Evolutionary conservation across 257 asterid genomes (phyloP), one percentile per base, ranked within the genome.

Genomic region (Solanum chilense): DNA sequence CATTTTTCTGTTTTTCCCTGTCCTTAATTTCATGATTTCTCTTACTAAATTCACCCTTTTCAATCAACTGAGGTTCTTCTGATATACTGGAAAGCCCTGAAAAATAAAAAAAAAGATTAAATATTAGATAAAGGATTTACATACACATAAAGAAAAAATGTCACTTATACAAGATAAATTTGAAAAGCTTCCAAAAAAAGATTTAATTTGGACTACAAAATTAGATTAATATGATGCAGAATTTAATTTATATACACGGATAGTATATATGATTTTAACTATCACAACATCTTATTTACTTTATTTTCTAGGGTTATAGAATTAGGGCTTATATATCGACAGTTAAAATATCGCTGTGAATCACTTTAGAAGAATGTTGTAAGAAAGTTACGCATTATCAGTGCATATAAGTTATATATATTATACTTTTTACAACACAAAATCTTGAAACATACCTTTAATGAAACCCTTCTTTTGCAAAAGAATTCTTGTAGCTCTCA

Each of bases 11-110:
- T 41, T 20, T 73, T 56, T 31, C 42, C 70, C 9, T 42, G 86
- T 84, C 87, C 37, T 29, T 31, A 69, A 15, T 86, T 87, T 86
- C 86, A 80, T 83, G 58, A 77, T 47, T 90, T 58, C 90, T 73
- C 84, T 88, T 93, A 47, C 76, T 91, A 85, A 78, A 44, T 12
- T 90, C 90, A 69, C 88, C 90, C 81, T 82, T 92, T 86, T 85
- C 91, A 87, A 78, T 5, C 42, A 31, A 86, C 90, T 82, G 81
- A 64, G 91, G 89, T 85, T 93, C 97, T 91, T 93, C 95, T 86
- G 89, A 86, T 85, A 91, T 93, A 5, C 93, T 91, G 2, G 92
- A 86, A 75, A 93, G 85, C 12, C 94, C 98, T 93, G 92, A 47
- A 83, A 84, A 9, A 31, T 56, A 7, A 1, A n/a, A 75, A n/a